These are phyloP conservation scores for Pseudocercospora fijiensis DNA, from an alignment of 2,329 filamentous ascomycete species.

Conservation along the genomic window DNA sequence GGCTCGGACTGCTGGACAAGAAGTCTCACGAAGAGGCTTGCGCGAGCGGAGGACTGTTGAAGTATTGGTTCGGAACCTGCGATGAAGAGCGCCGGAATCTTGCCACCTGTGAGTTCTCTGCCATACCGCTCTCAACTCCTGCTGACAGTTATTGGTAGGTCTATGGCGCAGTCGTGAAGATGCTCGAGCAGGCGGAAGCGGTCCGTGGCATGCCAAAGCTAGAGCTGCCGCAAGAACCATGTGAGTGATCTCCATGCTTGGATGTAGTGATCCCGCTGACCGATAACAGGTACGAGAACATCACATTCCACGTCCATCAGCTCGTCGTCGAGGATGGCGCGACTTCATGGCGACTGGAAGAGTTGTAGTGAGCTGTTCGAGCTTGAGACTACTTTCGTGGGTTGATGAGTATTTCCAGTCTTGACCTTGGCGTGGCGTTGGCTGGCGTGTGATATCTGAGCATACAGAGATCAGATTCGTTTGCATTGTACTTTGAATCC, in stretches of 20 bases:
- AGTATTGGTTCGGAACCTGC: slow-evolving; percentile 86
- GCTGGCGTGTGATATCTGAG: not conserved
- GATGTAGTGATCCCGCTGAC: not conserved
- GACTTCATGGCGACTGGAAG: slow-evolving; percentile 53
- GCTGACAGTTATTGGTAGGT: slow-evolving; percentile 54
- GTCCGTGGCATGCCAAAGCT: slow-evolving; percentile 58
- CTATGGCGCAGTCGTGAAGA: slow-evolving; percentile 61
- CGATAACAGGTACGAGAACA: slow-evolving; percentile 40
- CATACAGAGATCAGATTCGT: not conserved
- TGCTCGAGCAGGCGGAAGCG: slow-evolving; percentile 60
- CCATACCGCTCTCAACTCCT: not conserved
- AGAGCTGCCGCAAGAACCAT: slow-evolving; percentile 50
- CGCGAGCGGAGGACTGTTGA: slow-evolving; percentile 75
- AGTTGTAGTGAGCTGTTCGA: slow-evolving; percentile 8
- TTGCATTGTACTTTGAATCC: not conserved
- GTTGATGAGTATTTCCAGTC: not conserved
- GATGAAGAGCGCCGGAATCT: slow-evolving; percentile 71
- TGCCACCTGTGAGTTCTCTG: slow-evolving; percentile 61
- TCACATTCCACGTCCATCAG: slow-evolving; percentile 42
- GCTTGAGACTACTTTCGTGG: not conserved
- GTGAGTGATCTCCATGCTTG: slow-evolving; percentile 17
- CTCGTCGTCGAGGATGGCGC: slow-evolving; percentile 67
- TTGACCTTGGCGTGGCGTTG: not conserved
- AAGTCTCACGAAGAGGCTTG: slow-evolving; percentile 78
- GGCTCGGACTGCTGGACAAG: slow-evolving; percentile 72